Evolutionary conservation across 441 rosid genomes (phyloP), one percentile per base, ranked within the genome.

Genomic region (Erysimum cheiri): DNA sequence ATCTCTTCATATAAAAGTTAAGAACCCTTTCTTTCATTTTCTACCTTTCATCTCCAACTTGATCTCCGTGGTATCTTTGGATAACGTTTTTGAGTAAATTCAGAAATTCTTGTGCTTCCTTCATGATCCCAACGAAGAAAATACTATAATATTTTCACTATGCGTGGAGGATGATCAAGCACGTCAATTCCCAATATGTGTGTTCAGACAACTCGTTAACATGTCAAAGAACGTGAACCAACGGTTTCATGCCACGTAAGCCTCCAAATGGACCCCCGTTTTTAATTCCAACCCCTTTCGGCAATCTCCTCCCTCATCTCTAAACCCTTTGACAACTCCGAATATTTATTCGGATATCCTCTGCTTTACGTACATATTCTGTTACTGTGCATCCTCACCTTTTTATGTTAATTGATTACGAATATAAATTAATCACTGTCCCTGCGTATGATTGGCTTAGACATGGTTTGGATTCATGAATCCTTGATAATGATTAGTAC

Each of bases 171-270:
- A 2, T 58, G 62, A 50, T 70, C 49, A 57, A 64, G 71, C 79
- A 75, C 75, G 79, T 75, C 79, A 58, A 64, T 40, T 28, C 47
- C 49, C 50, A 69, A 63, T 43, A 35, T 19, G 12, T 53, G 19
- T 39, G 71, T 58, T 57, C 62, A 63, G 71, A 57, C 75, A 75
- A 75, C 65, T n/a, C 36, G 48, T 60, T 60, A 8, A 8, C n/a
- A 40, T 59, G 35, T 39, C 46, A 43, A 60, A 43, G 10, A 13
- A 71, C 75, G 71, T 76, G 79, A 76, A 67, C 83, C 88, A 40
- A 64, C 74, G 13, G 1, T 5, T 69, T 57, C 14, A 26, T 53
- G 75, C 74, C 85, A 64, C 44, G 81, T 77, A 66, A 53, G 46
- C 52, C 0, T 50, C 11, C 39, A 58, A 35, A 60, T 67, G 63